Percentiles rank a stretch among this genome's conserved stretches.
Evolutionary conservation across 108 stramenopile species (phyloP).

Genomic region (Licmophora abbreviata): DNA sequence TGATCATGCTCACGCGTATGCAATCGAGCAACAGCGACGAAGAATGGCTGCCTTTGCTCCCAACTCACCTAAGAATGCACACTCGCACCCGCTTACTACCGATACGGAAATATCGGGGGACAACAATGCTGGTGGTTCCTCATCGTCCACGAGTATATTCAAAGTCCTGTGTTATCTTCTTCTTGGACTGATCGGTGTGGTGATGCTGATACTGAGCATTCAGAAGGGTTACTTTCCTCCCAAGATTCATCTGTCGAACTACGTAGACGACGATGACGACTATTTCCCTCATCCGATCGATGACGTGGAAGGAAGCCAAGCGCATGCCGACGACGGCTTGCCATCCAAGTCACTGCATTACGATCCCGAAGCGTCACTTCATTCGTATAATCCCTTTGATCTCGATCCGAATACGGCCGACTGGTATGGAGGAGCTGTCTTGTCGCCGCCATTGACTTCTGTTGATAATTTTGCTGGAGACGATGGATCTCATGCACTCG

Average conservation of each 20-base stretch:
- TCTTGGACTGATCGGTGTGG: conserved; percentile 12
- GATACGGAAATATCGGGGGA: too few relatives aligned
- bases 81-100: too few relatives aligned
- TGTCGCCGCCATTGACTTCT: conserved; percentile 3
- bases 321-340: neutral
- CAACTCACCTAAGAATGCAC: too few relatives aligned
- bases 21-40: too few relatives aligned
- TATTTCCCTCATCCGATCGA: neutral
- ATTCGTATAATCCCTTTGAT: conserved; percentile 6
- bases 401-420: neutral
- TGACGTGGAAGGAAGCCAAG: neutral
- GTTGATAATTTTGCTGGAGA: neutral
- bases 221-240: too few relatives aligned
- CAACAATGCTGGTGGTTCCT: conserved; percentile 10
- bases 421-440: conserved; percentile 4
- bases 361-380: conserved; percentile 5
- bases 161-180: conserved; percentile 9
- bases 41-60: too few relatives aligned
- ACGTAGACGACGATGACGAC: conserved; percentile 8
- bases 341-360: neutral
- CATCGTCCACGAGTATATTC: conserved; percentile 11
- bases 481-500: conserved; percentile 4
- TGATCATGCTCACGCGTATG: too few relatives aligned
- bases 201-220: neutral
- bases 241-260: too few relatives aligned